Base-by-base conservation (phyloP, 202 grass and related monocot species). In the Panicum virgatum region DNA sequence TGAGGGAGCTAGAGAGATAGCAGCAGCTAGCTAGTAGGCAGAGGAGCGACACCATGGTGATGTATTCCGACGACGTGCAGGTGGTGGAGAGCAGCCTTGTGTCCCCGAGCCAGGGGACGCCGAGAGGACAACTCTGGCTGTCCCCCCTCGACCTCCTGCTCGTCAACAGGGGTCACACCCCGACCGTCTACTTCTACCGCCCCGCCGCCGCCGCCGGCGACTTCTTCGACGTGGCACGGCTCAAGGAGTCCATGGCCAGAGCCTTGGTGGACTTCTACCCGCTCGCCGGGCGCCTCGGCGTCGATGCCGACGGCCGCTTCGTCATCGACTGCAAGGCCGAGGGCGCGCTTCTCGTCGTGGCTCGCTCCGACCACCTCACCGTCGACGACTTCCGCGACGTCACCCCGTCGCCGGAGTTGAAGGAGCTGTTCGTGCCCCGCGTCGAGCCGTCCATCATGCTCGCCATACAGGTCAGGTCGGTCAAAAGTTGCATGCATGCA, bases 381-480 rank as follows among this genome's bases (percentile, higher is more conserved):
- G 3, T 75, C 2, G 72, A 40, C 52, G 34, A 42, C 72, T 75
- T 75, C 72, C 3, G n/a, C 36, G 4, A 16, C 36, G 20, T 59
- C n/a, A 27, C 2, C 6, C 73, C 67, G 13, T 70, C 67, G 13
- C 43, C 43, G 0, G 67, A 70, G 43, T 3, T 70, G 2, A 29
- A 43, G 54, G 26, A 2, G 22, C 73, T 60, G 1, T 76, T 76
- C 25, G 73, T 76, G 3, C 73, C 73, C 7, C 53, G 53, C n/a
- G 72, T 75, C n/a, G 13, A 57, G 1, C 53, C 71, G 5, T 37
- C 36, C 73, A 6, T 77, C 39, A 46, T 77, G 74, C 60, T 57
- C 1, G 74, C 56, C 25, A n/a, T 84, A 12, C 82, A 89, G 87
- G 82, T n/a, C n/a, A n/a, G n/a, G n/a, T n/a, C n/a, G n/a, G n/a